Evolutionary conservation across 2,329 filamentous ascomycete species (phyloP).

Genomic region (Claviceps quebecensis): DNA sequence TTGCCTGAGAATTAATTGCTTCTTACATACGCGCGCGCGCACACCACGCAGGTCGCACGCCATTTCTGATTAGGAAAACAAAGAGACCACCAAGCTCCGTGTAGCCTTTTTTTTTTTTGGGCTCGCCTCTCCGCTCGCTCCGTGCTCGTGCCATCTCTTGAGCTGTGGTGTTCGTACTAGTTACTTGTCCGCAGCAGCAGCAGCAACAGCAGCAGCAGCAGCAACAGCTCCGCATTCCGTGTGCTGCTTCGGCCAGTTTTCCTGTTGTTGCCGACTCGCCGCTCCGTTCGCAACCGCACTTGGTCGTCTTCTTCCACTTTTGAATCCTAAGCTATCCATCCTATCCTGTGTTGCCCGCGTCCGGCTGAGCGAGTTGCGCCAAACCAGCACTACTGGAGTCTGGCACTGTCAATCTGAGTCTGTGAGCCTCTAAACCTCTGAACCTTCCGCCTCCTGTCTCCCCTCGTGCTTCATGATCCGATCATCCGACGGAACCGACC

Average conservation of each 20-base stretch:
- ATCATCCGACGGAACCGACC: slow-evolving; percentile 5
- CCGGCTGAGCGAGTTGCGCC: background rate
- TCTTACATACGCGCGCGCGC: slow-evolving; percentile 1
- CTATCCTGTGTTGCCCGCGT: background rate
- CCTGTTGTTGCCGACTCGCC: background rate
- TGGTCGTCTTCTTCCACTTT: background rate
- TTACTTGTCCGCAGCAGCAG: background rate
- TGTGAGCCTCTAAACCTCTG: too few relatives aligned
- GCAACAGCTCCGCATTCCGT: background rate
- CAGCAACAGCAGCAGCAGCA: background rate
- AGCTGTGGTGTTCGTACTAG: slow-evolving; percentile 3
- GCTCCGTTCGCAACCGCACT: background rate
- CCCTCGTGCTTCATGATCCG: slow-evolving; percentile 2
- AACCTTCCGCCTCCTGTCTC: background rate
- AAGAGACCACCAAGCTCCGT: background rate
- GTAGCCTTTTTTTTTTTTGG: background rate
- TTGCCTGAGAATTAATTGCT: background rate
- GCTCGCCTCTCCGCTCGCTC: background rate
- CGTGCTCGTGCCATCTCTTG: slow-evolving; percentile 4
- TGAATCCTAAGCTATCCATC: background rate
- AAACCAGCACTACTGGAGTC: too few relatives aligned
- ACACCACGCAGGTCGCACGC: background rate
- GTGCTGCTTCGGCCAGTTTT: background rate
- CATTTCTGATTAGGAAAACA: background rate
- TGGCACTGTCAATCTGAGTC: background rate